Base-by-base conservation (phyloP, 805 yeast species). In the Candida koratica region DNA sequence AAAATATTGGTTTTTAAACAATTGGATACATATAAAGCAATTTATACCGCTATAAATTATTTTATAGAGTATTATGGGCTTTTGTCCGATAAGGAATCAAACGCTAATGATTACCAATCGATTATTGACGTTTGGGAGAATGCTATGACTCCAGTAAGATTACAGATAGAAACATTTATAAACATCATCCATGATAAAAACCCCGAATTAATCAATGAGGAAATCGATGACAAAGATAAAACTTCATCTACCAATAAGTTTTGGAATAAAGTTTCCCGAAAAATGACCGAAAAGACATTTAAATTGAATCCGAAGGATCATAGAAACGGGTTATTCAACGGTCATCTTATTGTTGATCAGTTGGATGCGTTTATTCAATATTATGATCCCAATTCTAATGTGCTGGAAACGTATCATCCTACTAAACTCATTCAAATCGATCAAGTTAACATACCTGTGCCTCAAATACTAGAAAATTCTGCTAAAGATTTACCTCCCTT, bases 41-140 rank as follows among this genome's bases (percentile, higher is more conserved):
- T 73, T 17, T 36, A 31, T 30, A 35, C 44, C 7, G 45, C 46
- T 5, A 28, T 60, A 23, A 34, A 41, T 12, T 44, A 53, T 36
- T 61, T 48, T 38, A 32, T 53, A 9, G 43, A 38, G 7, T 54
- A 46, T 41, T 54, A 54, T 33, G 59, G 58, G 4, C 51, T 61
- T 23, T 25, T 62, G 24, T 23, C 40, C 11, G 36, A 34, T 22
- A 30, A 44, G 13, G 31, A 32, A 13, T 11, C 20, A 4, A 19
- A 17, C 2, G 5, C 18, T 14, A 23, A 32, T 12, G 25, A 20
- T 1, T 67, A 64, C 43, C 59, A 58, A n/a, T 39, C 37, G 1
- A 63, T 75, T 9, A 44, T 59, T 1, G 53, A 58, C 4, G 51
- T 56, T 15, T 75, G 76, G 72, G 64, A 67, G 34, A 36, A 48